Conservation (phyloP, 768 basidiomycete species). For the Sarcomyxa edulis region DNA sequence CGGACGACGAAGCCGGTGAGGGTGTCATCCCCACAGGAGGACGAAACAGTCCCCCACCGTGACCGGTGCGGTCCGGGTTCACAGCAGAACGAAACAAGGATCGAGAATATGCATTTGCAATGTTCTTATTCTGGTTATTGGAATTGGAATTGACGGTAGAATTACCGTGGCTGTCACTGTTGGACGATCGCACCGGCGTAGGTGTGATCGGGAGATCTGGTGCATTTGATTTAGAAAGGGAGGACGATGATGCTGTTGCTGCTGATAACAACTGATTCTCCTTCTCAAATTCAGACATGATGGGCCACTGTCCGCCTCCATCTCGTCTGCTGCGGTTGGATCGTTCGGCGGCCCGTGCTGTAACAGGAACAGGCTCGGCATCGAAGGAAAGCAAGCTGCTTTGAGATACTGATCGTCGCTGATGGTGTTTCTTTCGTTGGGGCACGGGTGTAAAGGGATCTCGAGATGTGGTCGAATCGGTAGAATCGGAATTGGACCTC, state of each 20-base stretch:
- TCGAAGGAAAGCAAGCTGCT: constrained; percentile 3
- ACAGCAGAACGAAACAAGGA: constrained; percentile 32
- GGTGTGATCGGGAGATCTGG: constrained; percentile 24
- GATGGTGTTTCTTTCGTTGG: background rate
- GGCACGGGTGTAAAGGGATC: constrained; percentile 3
- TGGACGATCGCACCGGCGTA: constrained; percentile 42
- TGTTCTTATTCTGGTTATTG: too few relatives aligned
- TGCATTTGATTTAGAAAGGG: too few relatives aligned
- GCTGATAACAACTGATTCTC: constrained; percentile 33
- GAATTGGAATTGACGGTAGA: constrained; percentile 24
- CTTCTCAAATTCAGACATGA: constrained; percentile 25
- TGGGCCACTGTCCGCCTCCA: constrained; percentile 9
- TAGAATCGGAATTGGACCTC: constrained; percentile 1
- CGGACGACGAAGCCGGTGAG: constrained; percentile 68
- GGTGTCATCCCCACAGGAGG: constrained; percentile 38
- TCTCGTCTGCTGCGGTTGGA: constrained; percentile 7
- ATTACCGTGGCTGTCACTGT: too few relatives aligned
- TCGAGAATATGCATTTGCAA: too few relatives aligned
- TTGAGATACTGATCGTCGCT: constrained; percentile 1
- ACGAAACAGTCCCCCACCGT: constrained; percentile 48
- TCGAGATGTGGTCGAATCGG: background rate
- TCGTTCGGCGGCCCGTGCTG: too few relatives aligned
- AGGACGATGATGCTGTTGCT: constrained; percentile 27
- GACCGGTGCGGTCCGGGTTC: too few relatives aligned
- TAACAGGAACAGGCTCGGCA: background rate